A percentile compares a stretch with the other conserved stretches of the same genome.
These are phyloP conservation scores for Camelina sativa DNA, from an alignment of 345 rosid genomes.

Conservation along the genomic window DNA sequence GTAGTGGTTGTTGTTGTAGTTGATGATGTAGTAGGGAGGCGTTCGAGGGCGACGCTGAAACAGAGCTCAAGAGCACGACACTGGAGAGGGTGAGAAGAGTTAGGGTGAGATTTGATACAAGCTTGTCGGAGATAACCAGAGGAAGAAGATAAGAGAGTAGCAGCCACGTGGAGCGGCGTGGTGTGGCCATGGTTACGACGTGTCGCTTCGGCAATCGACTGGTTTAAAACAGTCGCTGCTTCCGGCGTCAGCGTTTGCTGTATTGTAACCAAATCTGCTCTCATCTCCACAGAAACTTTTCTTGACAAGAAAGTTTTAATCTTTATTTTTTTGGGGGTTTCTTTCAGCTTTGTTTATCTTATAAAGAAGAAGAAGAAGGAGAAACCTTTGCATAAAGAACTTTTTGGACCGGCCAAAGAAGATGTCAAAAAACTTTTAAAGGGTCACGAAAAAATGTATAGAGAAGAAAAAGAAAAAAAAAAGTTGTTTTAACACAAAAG, in stretches of 20 bases:
- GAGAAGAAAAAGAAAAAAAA: neutral
- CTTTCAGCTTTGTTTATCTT: constrained; percentile 17
- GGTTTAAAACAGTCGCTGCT: constrained; percentile 87
- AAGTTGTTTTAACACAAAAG: constrained; percentile 34
- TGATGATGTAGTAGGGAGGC: constrained; percentile 77
- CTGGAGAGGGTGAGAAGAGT: constrained; percentile 98
- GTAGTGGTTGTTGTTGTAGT: constrained; percentile 51
- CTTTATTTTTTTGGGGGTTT: neutral
- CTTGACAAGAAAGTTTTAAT: neutral
- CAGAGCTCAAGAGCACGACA: constrained; percentile 99
- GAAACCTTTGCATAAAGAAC: constrained; percentile 35
- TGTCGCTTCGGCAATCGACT: constrained; percentile 84
- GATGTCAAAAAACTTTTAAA: constrained; percentile 17
- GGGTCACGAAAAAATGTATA: constrained; percentile 27
- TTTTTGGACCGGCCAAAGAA: constrained; percentile 39
- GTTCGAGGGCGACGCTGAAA: constrained; percentile 97
- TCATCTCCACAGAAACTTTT: no score
- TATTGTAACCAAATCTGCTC: constrained; percentile 92
- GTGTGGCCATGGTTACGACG: constrained; percentile 96
- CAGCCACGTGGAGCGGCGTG: constrained; percentile 96
- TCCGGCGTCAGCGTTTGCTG: constrained; percentile 99
- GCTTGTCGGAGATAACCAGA: constrained; percentile 95
- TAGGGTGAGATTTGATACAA: constrained; percentile 96
- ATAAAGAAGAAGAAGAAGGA: constrained; percentile 30
- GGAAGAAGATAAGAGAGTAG: constrained; percentile 77